Evolutionary conservation across 164 flowering plant species (phyloP), one percentile per base, ranked within the genome.

Genomic region (Macadamia tetraphylla): DNA sequence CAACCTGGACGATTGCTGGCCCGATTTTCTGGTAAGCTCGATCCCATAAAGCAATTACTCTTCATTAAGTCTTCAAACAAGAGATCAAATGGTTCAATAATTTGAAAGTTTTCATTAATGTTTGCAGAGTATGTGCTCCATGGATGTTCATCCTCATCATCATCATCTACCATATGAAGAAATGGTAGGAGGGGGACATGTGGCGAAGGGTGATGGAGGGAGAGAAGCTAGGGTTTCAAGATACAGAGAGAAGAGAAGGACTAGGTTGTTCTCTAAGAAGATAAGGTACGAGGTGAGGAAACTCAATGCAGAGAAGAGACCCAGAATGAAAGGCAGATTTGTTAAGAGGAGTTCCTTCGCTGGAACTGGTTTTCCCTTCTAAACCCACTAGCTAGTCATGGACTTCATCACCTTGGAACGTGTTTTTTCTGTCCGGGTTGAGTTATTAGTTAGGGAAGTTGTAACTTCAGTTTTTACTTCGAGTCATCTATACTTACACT

Each of bases 241-340:
- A 73, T 92, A 92, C 81, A 78, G 91, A 76, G 98, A 92, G 74
- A 92, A 92, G 76, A 73, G 98, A 35, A 64, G 98, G 32, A 92
- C 91, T 3, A 79, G 98, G 62, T 72, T 92, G 74, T 92, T 92
- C 79, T 86, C 94, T 1, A 92, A 92, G 90, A 92, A 92, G 81
- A 92, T 92, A 73, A 73, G 98, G 71, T 92, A 92, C 76, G 98
- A 92, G 76, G 98, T 92, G 31, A 70, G 98, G 65, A 92, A 88
- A 60, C 60, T 92, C 76, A 92, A 92, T 60, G 98, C 96, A 0
- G 98, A 92, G 85, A 90, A 92, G 83, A 87, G 98, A 79, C 98
- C 96, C 0, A 67, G 96, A 68, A 88, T 90, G 92, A 92, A 92
- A 72, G 98, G 96, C 13, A 77, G 96, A 62, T 92, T 92, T 46